Percentiles rank a stretch among this genome's conserved stretches.
Conservation (phyloP, 768 basidiomycete genomes). For the Agrocybe pediades region DNA sequence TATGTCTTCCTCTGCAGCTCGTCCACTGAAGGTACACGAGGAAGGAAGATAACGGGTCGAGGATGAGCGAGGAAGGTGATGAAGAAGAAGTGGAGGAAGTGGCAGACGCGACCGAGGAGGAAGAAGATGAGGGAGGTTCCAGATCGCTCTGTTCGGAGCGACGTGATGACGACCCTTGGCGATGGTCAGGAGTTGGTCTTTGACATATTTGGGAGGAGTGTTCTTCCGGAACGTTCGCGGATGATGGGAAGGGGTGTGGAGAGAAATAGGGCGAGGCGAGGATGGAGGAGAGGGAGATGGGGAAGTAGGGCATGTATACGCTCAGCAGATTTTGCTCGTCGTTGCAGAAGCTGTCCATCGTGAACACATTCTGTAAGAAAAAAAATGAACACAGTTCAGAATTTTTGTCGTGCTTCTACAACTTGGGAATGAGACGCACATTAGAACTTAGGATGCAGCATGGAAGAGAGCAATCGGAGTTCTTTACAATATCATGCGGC, state of each 20-base stretch:
- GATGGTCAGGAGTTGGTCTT: constrained; percentile 46
- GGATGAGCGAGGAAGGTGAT: constrained; percentile 5
- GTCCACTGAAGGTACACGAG: constrained; percentile 69
- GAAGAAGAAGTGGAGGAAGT: neutral
- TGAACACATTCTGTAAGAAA: constrained; percentile 50
- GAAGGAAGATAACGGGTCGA: constrained; percentile 61
- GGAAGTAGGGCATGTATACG: constrained; percentile 73
- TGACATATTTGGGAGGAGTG: constrained; percentile 17
- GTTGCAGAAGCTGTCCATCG: constrained; percentile 48
- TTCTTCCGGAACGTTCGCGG: constrained; percentile 10
- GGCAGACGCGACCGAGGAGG: neutral
- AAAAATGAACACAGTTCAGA: too few species aligned
- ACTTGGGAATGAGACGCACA: constrained; percentile 29
- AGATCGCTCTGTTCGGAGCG: neutral
- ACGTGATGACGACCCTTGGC: constrained; percentile 49
- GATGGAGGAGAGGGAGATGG: constrained; percentile 51
- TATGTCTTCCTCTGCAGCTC: constrained; percentile 53
- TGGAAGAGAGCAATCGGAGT: constrained; percentile 45
- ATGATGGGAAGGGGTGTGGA: constrained; percentile 36
- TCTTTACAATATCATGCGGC: constrained; percentile 77
- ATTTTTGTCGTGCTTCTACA: neutral
- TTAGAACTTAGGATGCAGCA: constrained; percentile 59
- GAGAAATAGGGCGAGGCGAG: constrained; percentile 50
- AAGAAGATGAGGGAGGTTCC: neutral
- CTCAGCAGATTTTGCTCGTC: constrained; percentile 41